Percentiles rank a stretch among this genome's conserved stretches.
These are phyloP conservation scores for Aureobasidium pullulans DNA, from an alignment of 2,329 filamentous ascomycete species.

Conservation along the genomic window DNA sequence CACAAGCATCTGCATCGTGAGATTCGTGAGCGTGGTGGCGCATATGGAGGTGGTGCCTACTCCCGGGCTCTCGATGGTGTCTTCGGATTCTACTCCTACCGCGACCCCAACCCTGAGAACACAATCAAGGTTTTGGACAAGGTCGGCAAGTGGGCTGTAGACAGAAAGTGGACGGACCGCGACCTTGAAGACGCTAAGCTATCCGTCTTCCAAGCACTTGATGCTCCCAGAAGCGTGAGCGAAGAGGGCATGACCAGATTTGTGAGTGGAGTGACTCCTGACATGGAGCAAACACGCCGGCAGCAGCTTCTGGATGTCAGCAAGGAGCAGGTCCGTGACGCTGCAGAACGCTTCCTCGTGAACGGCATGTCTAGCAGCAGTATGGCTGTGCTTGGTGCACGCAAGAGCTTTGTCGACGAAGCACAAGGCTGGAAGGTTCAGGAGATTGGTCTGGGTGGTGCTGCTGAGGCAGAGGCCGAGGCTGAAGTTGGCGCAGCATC, in stretches of 20 bases:
- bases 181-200: conserved; percentile 96
- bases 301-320: conserved; percentile 82
- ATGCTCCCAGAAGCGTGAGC: conserved; percentile 81
- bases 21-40: conserved; percentile 94
- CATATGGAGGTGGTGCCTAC: conserved; percentile 88
- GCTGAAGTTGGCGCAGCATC: conserved; percentile 18
- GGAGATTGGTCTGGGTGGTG: conserved; percentile 57
- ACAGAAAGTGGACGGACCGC: conserved; percentile 71
- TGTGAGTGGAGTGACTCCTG: conserved; percentile 73
- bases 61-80: conserved; percentile 71
- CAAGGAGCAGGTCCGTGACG: conserved; percentile 68
- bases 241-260: conserved; percentile 83
- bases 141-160: conserved; percentile 73
- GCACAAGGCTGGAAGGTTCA: conserved; percentile 65
- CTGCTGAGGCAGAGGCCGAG: conserved; percentile 20
- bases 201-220: conserved; percentile 83
- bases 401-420: conserved; percentile 62
- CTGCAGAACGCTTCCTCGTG: conserved; percentile 70
- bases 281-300: conserved; percentile 79
- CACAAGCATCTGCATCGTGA: conserved; percentile 97
- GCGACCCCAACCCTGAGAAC: conserved; percentile 89
- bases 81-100: conserved; percentile 94
- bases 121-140: conserved; percentile 77
- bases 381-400: conserved; percentile 72
- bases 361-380: conserved; percentile 50